phyloP scores from a whole-genome alignment of 345 rosid species.

The Schrenkiella parvula region DNA sequence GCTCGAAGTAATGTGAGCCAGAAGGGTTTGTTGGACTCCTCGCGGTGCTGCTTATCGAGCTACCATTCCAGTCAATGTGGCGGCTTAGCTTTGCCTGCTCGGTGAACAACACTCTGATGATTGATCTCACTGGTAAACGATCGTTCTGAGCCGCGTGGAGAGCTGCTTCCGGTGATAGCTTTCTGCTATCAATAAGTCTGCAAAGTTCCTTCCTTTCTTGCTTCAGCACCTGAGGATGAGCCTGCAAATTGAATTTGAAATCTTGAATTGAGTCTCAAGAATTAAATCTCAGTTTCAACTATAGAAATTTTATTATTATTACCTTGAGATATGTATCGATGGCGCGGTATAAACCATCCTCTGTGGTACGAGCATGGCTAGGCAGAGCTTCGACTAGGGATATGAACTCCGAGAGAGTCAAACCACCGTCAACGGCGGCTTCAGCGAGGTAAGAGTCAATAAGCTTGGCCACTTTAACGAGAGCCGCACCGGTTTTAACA shows the following conservation, averaged over 20 bases:
- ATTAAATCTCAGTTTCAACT: not conserved
- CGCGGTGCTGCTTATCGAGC: slow-evolving; percentile 47
- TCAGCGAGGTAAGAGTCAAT: slow-evolving; percentile 77
- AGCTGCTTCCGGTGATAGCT: slow-evolving; percentile 80
- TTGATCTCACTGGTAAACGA: slow-evolving; percentile 76
- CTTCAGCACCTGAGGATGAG: slow-evolving; percentile 71
- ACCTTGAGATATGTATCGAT: slow-evolving; percentile 88
- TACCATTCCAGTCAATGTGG: slow-evolving; percentile 64
- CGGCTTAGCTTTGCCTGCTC: slow-evolving; percentile 67
- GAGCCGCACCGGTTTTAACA: slow-evolving; percentile 44
- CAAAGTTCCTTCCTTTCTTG: slow-evolving; percentile 75
- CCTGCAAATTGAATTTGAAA: slow-evolving; percentile 35
- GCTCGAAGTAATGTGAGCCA: slow-evolving; percentile 37
- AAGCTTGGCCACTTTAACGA: slow-evolving; percentile 77
- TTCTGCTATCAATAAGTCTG: slow-evolving; percentile 64
- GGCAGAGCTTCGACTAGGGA: slow-evolving; percentile 66
- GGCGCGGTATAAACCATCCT: slow-evolving; percentile 84
- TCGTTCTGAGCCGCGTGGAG: slow-evolving; percentile 83
- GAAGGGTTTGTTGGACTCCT: slow-evolving; percentile 51
- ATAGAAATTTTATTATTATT: not conserved
- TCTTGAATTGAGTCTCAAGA: not conserved
- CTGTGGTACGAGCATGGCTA: slow-evolving; percentile 56
- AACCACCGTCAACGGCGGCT: slow-evolving; percentile 58
- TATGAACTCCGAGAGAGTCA: slow-evolving; percentile 51
- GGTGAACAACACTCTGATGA: slow-evolving; percentile 69